Percentiles rank a stretch among this genome's conserved stretches.
phyloP scores from a whole-genome alignment of 2,329 filamentous ascomycete genomes.

The Tolypocladium paradoxum region DNA sequence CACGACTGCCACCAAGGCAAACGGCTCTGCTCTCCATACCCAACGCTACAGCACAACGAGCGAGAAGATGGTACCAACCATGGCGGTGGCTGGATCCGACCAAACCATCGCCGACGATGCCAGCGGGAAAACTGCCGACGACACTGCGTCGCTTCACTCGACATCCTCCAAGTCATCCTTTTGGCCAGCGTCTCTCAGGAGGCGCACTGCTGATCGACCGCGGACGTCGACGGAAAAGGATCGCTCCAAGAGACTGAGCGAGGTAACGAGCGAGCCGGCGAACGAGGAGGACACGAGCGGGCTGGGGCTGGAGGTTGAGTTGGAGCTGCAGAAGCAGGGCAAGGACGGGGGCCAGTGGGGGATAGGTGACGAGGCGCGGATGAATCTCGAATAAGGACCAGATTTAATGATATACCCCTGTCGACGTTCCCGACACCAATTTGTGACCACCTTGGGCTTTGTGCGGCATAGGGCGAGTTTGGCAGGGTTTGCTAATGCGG shows the following conservation, averaged over 20 bases:
- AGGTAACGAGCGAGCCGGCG: slow-evolving; percentile 31
- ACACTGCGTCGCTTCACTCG: slow-evolving; percentile 34
- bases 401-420: neutral
- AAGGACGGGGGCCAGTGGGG: slow-evolving; percentile 58
- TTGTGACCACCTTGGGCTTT: neutral
- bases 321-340: slow-evolving; percentile 42
- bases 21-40: slow-evolving; percentile 11
- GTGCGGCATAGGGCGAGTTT: neutral
- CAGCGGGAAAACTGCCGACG: slow-evolving; percentile 23
- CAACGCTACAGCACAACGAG: slow-evolving; percentile 23
- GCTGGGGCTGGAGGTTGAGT: slow-evolving; percentile 33
- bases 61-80: slow-evolving; percentile 25
- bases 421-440: neutral
- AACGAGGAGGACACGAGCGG: slow-evolving; percentile 30
- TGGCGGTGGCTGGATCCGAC: slow-evolving; percentile 10
- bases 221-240: slow-evolving; percentile 19
- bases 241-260: slow-evolving; percentile 28
- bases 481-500: neutral
- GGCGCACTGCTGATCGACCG: slow-evolving; percentile 26
- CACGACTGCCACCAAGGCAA: slow-evolving; percentile 17
- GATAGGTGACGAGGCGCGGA: slow-evolving; percentile 72
- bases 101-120: slow-evolving; percentile 15
- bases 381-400: slow-evolving; percentile 58
- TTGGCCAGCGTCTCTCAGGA: slow-evolving; percentile 28
- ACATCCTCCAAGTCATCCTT: slow-evolving; percentile 37